These are phyloP conservation scores for Symbiotaphrina buchneri DNA, from an alignment of 495 filamentous ascomycete species.

Conservation along the genomic window DNA sequence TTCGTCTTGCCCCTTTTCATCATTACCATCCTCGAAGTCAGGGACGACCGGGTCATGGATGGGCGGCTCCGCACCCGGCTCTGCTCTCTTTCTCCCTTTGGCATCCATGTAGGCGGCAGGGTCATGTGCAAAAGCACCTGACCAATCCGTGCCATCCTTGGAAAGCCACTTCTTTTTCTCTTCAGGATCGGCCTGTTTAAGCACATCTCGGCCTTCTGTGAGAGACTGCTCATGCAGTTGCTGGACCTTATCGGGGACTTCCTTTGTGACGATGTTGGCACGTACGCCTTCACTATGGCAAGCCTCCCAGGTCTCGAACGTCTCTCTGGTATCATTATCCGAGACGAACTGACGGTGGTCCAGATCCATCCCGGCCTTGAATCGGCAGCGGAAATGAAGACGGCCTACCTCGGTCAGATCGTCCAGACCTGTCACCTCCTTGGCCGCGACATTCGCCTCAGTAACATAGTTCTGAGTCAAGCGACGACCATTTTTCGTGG, in stretches of 20 bases:
- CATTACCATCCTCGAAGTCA: no score
- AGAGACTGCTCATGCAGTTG: constrained; percentile 62
- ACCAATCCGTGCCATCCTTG: constrained; percentile 70
- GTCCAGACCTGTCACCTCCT: constrained; percentile 36
- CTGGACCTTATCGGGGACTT: constrained; percentile 40
- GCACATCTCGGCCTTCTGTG: constrained; percentile 53
- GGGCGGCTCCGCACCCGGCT: constrained; percentile 29
- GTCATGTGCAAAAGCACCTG: constrained; percentile 57
- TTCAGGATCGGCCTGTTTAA: constrained; percentile 39
- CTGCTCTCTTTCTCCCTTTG: constrained; percentile 24
- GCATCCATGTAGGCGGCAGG: constrained; percentile 29
- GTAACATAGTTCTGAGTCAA: constrained; percentile 85
- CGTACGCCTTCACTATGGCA: constrained; percentile 72
- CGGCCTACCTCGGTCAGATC: constrained; percentile 63
- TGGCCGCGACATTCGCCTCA: constrained; percentile 33
- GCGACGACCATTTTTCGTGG: constrained; percentile 43
- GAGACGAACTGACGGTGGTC: constrained; percentile 65
- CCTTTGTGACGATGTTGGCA: constrained; percentile 34
- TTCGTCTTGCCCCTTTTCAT: constrained; percentile 19
- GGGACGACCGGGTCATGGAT: constrained; percentile 33
- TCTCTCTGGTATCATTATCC: constrained; percentile 78
- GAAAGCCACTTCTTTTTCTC: constrained; percentile 61
- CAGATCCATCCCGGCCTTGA: constrained; percentile 78
- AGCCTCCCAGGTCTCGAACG: constrained; percentile 84
- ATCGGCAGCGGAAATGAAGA: constrained; percentile 51